Base-by-base conservation (phyloP, 2,329 filamentous ascomycete genomes). In the Aspergillus flavus region DNA sequence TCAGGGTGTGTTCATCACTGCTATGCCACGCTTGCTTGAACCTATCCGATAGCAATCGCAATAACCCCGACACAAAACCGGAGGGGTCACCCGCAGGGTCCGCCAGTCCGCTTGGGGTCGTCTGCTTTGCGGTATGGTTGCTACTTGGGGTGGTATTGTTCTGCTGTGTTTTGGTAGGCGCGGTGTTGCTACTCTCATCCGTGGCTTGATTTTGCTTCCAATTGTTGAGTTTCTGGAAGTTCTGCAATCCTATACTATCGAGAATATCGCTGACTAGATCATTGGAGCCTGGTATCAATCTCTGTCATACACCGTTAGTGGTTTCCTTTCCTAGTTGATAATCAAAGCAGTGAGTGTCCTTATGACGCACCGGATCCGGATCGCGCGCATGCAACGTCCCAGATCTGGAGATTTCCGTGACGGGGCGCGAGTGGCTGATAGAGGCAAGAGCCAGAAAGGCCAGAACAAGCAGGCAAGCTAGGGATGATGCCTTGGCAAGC, bases 1-100 rank as follows among this genome's bases (percentile, higher is more conserved):
- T 43, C 48, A 75, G 52, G 3, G 67, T 67, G 57, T 73, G 16
- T 61, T 76, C 74, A 63, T 76, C 75, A n/a, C 69, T 71, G 39
- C 71, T 72, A 61, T 75, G 63, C 23, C 73, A 16, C 19, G 62
- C 45, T 41, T 73, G 58, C 0, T 61, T 66, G 34, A 75, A 60
- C 26, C 65, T 63, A 56, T 65, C 26, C 57, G 63, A 62, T 32
- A 76, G 14, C 7, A 58, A 39, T 16, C 55, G 52, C 19, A 70
- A 64, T 16, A 76, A 32, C 9, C 57, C 60, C 36, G 59, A 59
- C 28, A 73, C 60, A 53, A 73, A 69, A 16, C 57, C 32, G 1
- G 66, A 56, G 2, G 71, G 36, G 46, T 76, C 69, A 1, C 68
- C 54, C 1, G 60, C 53, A 3, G 64, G 57, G 45, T 57, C 45